A percentile compares a stretch with the other conserved stretches of the same genome.
These are phyloP conservation scores for Exophiala sp. DNA, from an alignment of 2,329 filamentous ascomycete species.

Conservation along the genomic window DNA sequence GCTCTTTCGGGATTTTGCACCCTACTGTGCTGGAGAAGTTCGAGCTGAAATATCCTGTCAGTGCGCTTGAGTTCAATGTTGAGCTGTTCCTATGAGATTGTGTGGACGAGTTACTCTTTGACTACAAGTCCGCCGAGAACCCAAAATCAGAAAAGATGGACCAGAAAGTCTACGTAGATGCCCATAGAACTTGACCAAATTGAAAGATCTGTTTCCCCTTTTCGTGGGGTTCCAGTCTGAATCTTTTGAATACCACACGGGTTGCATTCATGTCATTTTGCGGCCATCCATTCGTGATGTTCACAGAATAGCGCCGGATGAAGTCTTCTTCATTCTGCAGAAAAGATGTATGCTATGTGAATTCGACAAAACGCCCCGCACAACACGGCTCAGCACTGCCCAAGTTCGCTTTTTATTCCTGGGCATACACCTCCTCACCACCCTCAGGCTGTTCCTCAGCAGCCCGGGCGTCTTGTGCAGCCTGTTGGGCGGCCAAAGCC, in stretches of 20 bases:
- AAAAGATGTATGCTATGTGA: conserved; percentile 11
- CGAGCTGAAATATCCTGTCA: conserved; percentile 87
- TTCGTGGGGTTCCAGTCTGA: neutral
- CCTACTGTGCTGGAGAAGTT: conserved; percentile 90
- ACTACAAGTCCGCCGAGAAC: neutral
- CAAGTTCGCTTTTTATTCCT: conserved; percentile 39
- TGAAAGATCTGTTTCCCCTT: neutral
- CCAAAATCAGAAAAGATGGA: conserved; percentile 10
- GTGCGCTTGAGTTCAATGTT: conserved; percentile 88
- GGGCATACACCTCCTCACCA: conserved; percentile 38
- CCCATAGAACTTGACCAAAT: neutral
- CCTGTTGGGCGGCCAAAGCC: conserved; percentile 59
- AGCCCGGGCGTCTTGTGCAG: conserved; percentile 51
- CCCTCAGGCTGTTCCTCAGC: conserved; percentile 45
- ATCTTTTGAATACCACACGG: no score
- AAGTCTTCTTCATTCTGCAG: neutral
- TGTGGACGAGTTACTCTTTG: neutral
- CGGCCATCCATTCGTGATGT: neutral
- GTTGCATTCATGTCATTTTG: neutral
- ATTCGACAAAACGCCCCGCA: conserved; percentile 1
- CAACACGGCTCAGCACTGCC: conserved; percentile 1
- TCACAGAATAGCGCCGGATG: neutral
- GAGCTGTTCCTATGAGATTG: conserved; percentile 73
- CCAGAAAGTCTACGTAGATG: neutral
- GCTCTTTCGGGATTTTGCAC: conserved; percentile 89